These are phyloP conservation scores for Mycotypha africana DNA, from an alignment of 371 early-diverging fungal genomes.

Conservation along the genomic window DNA sequence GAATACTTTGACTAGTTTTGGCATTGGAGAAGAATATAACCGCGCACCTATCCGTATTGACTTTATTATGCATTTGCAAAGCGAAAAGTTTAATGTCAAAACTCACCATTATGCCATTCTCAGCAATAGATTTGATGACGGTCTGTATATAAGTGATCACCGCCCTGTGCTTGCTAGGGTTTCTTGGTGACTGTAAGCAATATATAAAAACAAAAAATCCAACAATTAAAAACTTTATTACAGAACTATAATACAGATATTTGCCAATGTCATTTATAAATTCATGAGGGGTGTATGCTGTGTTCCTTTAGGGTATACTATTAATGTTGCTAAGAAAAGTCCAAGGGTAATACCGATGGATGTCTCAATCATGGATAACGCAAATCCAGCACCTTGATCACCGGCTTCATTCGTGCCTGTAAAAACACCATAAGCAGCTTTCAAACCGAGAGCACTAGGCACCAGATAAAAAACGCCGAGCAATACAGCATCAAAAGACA, in stretches of 20 bases:
- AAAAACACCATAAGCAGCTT: constrained; percentile 39
- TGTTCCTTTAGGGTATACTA: constrained; percentile 56
- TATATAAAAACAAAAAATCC: not conserved
- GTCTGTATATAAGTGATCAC: constrained; percentile 41
- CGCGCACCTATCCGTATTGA: constrained; percentile 34
- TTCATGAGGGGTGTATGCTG: constrained; percentile 52
- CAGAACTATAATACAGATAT: too few relatives aligned
- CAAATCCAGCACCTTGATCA: constrained; percentile 40
- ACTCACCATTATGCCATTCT: constrained; percentile 31
- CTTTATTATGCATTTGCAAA: constrained; percentile 34
- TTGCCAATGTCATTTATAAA: constrained; percentile 8
- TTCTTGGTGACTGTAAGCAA: constrained; percentile 17
- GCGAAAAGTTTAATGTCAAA: constrained; percentile 4
- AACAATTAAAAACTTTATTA: not conserved
- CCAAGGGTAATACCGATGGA: constrained; percentile 50
- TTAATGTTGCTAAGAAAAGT: constrained; percentile 47
- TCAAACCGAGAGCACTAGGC: constrained; percentile 48
- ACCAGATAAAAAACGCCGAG: constrained; percentile 50
- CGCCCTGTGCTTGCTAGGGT: constrained; percentile 43
- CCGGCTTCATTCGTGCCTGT: constrained; percentile 23
- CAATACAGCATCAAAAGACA: constrained; percentile 52
- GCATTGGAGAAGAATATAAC: constrained; percentile 19
- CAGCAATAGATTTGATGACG: constrained; percentile 38
- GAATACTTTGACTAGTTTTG: constrained; percentile 46
- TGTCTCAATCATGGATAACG: constrained; percentile 42